phyloP scores from a whole-genome alignment of 352 stramenopile genomes.

The Phytophthora sansomeana region DNA sequence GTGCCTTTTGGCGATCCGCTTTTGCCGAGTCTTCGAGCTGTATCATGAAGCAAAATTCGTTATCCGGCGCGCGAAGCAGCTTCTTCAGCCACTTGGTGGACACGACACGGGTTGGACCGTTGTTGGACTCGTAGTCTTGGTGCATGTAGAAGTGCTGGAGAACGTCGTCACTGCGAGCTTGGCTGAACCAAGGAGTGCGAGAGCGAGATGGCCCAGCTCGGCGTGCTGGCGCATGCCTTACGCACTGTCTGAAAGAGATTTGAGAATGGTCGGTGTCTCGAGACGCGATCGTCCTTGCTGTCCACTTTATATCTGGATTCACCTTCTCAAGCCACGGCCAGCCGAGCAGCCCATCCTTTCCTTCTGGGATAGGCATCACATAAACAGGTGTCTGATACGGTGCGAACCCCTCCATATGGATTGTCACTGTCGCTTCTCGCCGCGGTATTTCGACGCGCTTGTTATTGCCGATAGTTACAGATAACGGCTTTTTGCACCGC shows the following conservation, averaged over 20 bases:
- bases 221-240: background rate
- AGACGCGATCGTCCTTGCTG: background rate
- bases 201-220: background rate
- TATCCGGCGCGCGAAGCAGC: background rate
- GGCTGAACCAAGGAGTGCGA: too few species aligned
- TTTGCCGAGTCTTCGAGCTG: conserved; percentile 1
- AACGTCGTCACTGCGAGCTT: background rate
- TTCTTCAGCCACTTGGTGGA: conserved; percentile 3
- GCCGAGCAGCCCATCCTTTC: background rate
- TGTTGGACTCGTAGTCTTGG: background rate
- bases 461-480: conserved; percentile 10
- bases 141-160: background rate
- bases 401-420: conserved; percentile 3
- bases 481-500: too few species aligned
- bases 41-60: conserved; percentile 24
- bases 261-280: background rate
- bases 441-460: conserved; percentile 3
- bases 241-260: conserved; percentile 3
- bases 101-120: conserved; percentile 1
- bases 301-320: conserved; percentile 12
- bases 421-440: background rate
- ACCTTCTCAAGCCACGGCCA: background rate
- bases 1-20: background rate
- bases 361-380: conserved; percentile 9
- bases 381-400: background rate